phyloP scores from a whole-genome alignment of 1,139 yeast species.

The Lodderomyces orthopsilosis region DNA sequence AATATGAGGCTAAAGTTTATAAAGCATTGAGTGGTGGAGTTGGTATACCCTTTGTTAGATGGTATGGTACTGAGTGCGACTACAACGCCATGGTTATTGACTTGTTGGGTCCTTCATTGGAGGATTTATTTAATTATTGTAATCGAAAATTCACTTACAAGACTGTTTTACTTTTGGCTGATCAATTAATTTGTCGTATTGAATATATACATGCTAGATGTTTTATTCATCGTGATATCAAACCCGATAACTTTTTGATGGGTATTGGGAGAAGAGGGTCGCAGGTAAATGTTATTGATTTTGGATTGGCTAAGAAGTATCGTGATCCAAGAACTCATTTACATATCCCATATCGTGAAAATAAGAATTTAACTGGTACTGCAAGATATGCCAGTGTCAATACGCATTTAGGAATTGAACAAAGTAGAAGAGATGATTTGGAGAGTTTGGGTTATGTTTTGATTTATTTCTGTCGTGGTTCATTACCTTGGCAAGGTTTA shows the following conservation, averaged over 20 bases:
- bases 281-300: slow-evolving; percentile 94
- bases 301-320: slow-evolving; percentile 93
- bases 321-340: slow-evolving; percentile 94
- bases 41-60: slow-evolving; percentile 94
- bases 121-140: slow-evolving; percentile 94
- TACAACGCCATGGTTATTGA: slow-evolving; percentile 97
- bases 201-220: slow-evolving; percentile 96
- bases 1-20: slow-evolving; percentile 94
- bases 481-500: slow-evolving; percentile 97
- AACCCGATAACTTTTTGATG: slow-evolving; percentile 96
- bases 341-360: slow-evolving; percentile 95
- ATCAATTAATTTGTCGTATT: slow-evolving; percentile 89
- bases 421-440: slow-evolving; percentile 92
- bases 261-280: slow-evolving; percentile 95
- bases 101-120: slow-evolving; percentile 90
- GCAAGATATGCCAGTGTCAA: slow-evolving; percentile 95
- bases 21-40: slow-evolving; percentile 95
- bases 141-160: slow-evolving; percentile 90
- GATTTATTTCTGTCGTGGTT: slow-evolving; percentile 92
- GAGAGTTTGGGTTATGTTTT: slow-evolving; percentile 94
- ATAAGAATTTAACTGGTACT: slow-evolving; percentile 94
- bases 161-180: slow-evolving; percentile 89
- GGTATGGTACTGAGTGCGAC: slow-evolving; percentile 97
- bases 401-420: slow-evolving; percentile 96
- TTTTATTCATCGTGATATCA: slow-evolving; percentile 87